Conservation (phyloP, 2,329 filamentous ascomycete genomes). For the Pseudovirgaria hyperparasitica region DNA sequence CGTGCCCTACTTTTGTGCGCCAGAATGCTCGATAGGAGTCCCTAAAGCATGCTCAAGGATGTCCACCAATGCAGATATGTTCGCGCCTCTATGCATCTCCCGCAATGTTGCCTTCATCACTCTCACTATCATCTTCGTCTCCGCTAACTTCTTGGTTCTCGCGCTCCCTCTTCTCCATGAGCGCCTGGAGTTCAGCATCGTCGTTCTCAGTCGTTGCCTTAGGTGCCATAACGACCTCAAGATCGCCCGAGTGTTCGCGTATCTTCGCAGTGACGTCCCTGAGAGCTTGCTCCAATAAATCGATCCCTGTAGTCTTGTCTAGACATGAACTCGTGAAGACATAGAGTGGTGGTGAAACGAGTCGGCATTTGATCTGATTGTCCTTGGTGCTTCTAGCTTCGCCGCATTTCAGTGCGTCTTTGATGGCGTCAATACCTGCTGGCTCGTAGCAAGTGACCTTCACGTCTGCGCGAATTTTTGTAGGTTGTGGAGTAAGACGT, state of each 20-base stretch:
- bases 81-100: conserved; percentile 21
- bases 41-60: too few relatives aligned
- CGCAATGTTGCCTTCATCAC: conserved; percentile 65
- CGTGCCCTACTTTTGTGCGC: too few relatives aligned
- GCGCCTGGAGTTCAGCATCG: conserved; percentile 86
- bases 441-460: conserved; percentile 60
- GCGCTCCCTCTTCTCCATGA: conserved; percentile 98
- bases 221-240: conserved; percentile 93
- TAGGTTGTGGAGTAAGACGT: conserved; percentile 93
- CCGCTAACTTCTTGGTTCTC: conserved; percentile 98
- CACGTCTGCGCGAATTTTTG: conserved; percentile 94
- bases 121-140: conserved; percentile 91
- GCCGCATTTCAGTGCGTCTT: conserved; percentile 78
- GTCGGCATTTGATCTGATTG: conserved; percentile 92
- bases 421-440: conserved; percentile 96
- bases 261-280: conserved; percentile 75
- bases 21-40: too few relatives aligned
- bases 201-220: conserved; percentile 99
- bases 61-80: too few relatives aligned
- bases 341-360: conserved; percentile 95
- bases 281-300: conserved; percentile 77
- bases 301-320: conserved; percentile 81
- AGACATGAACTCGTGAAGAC: conserved; percentile 91
- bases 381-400: conserved; percentile 88
- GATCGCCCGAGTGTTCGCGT: conserved; percentile 60